Base-by-base conservation (phyloP, 1,139 yeast genomes). In the Hyphopichia buzzinii region DNA sequence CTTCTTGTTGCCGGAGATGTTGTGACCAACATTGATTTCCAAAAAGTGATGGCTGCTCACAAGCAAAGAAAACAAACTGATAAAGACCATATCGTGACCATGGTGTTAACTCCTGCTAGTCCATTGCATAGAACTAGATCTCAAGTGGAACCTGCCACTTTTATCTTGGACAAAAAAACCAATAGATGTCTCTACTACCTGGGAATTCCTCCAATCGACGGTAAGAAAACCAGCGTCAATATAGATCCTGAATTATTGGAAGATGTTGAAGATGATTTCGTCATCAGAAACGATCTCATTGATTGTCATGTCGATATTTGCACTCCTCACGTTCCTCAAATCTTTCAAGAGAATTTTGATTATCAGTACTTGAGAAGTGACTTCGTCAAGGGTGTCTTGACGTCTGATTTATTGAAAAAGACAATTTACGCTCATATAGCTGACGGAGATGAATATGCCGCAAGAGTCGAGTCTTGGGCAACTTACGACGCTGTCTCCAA, bases 261-360 rank as follows among this genome's bases (percentile, higher is more conserved):
- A 45, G 84, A 78, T 42, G 81, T 84, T 30, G 68, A 61, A 24
- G 89, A 84, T 42, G 90, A 85, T 42, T 79, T 92, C 47, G 76
- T 78, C 10, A 70, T 92, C 40, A 77, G 96, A 55, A 94, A 92
- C 57, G 97, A 92, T 60, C 74, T 92, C 47, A 89, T 94, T 44
- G 99, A 92, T 64, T 92, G 98, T 59, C 94, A 86, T 55, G 88
- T 92, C 40, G 98, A 92, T 63, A 88, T 92, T 42, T 92, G 99
- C 60, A 74, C 97, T 6, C 90, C 95, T 2, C 90, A 84, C 48
- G 96, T 94, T 21, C 97, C 97, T 1, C 95, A 95, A 17, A 81
- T 92, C 42, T 92, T 90, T 64, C 95, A 88, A 49, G 99, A 92
- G 54, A 90, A 92, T 58, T 92, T 92, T 52, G 99, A 92, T 63